phyloP scores from a whole-genome alignment of 371 early-diverging fungal species.

The Parasitella parasitica region DNA sequence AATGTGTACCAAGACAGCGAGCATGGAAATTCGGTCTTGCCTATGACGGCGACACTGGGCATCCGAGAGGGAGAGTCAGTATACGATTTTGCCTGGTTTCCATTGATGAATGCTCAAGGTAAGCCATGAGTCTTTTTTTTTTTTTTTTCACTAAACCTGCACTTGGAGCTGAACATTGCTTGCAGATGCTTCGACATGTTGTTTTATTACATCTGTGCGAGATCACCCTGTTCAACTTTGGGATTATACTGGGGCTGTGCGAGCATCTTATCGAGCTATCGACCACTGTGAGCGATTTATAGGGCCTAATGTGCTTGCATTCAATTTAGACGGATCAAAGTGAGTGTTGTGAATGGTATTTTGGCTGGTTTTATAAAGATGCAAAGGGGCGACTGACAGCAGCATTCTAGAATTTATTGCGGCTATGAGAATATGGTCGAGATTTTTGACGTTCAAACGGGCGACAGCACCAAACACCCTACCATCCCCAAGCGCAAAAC shows the following conservation, averaged over 20 bases:
- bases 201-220: conserved; percentile 62
- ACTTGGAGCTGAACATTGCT: neutral
- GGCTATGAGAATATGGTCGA: conserved; percentile 72
- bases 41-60: conserved; percentile 35
- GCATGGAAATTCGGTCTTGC: neutral
- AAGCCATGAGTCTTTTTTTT: neutral
- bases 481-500: conserved; percentile 62
- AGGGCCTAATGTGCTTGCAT: conserved; percentile 62
- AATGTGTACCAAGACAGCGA: conserved; percentile 30
- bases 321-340: conserved; percentile 69
- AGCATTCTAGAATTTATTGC: conserved; percentile 61
- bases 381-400: no score
- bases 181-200: conserved; percentile 63
- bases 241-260: conserved; percentile 65
- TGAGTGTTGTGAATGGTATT: no score
- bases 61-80: conserved; percentile 60
- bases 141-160: no score
- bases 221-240: conserved; percentile 74
- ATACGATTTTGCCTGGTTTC: conserved; percentile 71
- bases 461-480: conserved; percentile 33
- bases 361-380: no score
- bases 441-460: conserved; percentile 65
- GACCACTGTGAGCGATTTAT: conserved; percentile 68
- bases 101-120: conserved; percentile 64
- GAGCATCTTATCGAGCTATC: conserved; percentile 61